Conservation (phyloP, 176 grass and related monocot genomes). For the Puya raimondii region DNA sequence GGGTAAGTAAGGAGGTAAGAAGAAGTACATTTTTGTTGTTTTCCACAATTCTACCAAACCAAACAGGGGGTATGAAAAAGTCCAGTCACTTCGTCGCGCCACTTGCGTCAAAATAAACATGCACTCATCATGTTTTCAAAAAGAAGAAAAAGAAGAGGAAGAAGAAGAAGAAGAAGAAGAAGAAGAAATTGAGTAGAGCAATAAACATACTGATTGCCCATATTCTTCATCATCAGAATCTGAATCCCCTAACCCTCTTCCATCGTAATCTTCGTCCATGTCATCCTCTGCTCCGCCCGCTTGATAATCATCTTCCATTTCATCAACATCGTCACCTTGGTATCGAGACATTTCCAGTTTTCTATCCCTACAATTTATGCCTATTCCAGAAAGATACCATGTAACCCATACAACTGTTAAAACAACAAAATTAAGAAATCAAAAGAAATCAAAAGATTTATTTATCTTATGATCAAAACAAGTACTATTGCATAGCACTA, state of each 20-base stretch:
- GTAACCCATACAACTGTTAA: neutral
- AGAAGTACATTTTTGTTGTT: no score
- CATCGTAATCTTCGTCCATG: constrained; percentile 29
- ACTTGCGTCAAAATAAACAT: no score
- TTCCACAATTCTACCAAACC: no score
- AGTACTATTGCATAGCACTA: no score
- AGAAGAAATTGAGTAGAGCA: constrained; percentile 2
- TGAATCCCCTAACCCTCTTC: constrained; percentile 26
- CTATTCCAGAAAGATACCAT: constrained; percentile 4
- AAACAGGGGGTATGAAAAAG: no score
- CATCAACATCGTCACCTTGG: constrained; percentile 32
- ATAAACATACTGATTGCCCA: constrained; percentile 39
- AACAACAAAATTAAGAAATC: no score
- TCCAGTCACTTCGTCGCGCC: no score
- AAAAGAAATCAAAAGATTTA: no score
- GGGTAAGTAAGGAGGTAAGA: no score
- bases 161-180: neutral
- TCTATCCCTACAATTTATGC: neutral
- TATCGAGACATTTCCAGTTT: constrained; percentile 33
- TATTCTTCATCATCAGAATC: constrained; percentile 65
- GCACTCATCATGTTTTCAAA: no score
- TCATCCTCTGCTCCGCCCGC: constrained; percentile 32
- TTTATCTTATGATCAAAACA: no score
- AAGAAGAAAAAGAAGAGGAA: no score
- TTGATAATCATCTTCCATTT: constrained; percentile 43